These are phyloP conservation scores for Trebouxia gelatinosa DNA, from an alignment of 163 green algal genomes.

Conservation along the genomic window DNA sequence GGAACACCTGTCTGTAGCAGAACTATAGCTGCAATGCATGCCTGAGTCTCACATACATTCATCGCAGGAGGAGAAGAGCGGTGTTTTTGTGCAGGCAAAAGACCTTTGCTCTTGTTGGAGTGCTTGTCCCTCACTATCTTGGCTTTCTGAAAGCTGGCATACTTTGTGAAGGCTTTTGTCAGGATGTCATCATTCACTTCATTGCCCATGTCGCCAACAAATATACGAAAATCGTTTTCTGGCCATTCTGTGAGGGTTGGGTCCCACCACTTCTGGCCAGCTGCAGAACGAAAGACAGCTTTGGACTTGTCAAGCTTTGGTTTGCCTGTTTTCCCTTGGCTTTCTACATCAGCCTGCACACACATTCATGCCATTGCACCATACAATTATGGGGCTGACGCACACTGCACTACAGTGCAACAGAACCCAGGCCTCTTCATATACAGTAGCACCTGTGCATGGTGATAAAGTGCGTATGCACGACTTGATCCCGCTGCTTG, in stretches of 20 bases:
- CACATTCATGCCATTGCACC: no score
- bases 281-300: slow-evolving; percentile 59
- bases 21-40: no score
- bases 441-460: no score
- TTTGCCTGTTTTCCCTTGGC: slow-evolving; percentile 22
- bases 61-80: neutral
- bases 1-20: no score
- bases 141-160: slow-evolving; percentile 83
- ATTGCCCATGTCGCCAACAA: slow-evolving; percentile 95
- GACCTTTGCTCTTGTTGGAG: slow-evolving; percentile 85
- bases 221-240: slow-evolving; percentile 94
- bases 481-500: no score
- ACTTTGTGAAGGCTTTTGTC: slow-evolving; percentile 85
- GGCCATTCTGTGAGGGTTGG: slow-evolving; percentile 85
- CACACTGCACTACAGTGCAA: no score
- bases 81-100: no score
- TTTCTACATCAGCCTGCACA: slow-evolving; percentile 30
- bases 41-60: neutral
- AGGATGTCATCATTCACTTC: slow-evolving; percentile 92
- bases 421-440: no score
- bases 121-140: slow-evolving; percentile 80
- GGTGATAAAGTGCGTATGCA: no score
- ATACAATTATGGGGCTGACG: no score
- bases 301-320: slow-evolving; percentile 44
- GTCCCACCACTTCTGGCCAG: slow-evolving; percentile 79